Evolutionary conservation across 495 filamentous ascomycete species (phyloP).

Genomic region (Chaetomidium leptoderma): DNA sequence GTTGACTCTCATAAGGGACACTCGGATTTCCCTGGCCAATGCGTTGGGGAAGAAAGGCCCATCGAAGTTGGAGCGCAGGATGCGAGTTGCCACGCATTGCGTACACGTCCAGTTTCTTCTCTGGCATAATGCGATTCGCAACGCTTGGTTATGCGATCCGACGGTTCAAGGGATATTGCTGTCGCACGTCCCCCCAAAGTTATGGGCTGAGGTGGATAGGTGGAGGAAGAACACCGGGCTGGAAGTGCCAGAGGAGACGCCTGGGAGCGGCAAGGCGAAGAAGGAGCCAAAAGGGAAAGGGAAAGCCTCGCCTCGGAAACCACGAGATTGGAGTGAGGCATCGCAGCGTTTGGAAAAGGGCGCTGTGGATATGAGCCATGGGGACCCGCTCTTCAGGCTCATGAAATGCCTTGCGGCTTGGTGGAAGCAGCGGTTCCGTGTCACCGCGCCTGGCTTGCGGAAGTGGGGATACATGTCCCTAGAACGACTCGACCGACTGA

Average conservation of each 20-base stretch:
- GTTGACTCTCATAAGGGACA: constrained; percentile 64
- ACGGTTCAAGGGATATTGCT: constrained; percentile 74
- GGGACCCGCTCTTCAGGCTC: constrained; percentile 77
- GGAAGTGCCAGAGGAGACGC: constrained; percentile 36
- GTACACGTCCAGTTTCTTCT: constrained; percentile 86
- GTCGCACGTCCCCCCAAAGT: constrained; percentile 58
- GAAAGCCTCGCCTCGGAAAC: constrained; percentile 43
- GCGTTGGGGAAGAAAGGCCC: constrained; percentile 76
- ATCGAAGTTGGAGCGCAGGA: constrained; percentile 74
- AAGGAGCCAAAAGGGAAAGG: constrained; percentile 38
- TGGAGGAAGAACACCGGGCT: constrained; percentile 68
- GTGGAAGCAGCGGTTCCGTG: constrained; percentile 81
- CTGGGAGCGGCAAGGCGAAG: not conserved
- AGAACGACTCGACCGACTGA: constrained; percentile 60
- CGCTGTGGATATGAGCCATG: constrained; percentile 64
- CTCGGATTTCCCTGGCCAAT: constrained; percentile 50
- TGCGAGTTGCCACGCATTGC: constrained; percentile 73
- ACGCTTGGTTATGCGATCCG: constrained; percentile 77
- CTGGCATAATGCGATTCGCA: constrained; percentile 83
- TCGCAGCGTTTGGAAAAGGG: constrained; percentile 67
- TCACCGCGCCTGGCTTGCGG: constrained; percentile 74
- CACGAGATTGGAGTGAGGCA: constrained; percentile 70
- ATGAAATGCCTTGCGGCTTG: constrained; percentile 70
- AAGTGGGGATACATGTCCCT: constrained; percentile 84
- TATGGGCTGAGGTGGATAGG: constrained; percentile 67